These are phyloP conservation scores for Nannochloropsis salina DNA, from an alignment of 108 stramenopile genomes.

Conservation along the genomic window DNA sequence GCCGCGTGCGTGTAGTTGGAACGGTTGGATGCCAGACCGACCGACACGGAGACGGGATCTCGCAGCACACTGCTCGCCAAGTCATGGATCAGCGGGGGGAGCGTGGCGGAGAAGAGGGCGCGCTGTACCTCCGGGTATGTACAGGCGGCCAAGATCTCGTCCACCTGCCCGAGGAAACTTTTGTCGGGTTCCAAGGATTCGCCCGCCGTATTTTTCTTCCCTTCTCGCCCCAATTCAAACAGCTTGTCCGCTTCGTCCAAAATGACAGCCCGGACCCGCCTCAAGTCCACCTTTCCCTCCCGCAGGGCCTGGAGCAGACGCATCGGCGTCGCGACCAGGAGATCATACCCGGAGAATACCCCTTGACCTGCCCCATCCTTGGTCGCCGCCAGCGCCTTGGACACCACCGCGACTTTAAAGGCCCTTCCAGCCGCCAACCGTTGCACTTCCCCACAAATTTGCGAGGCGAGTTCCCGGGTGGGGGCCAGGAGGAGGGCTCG, in stretches of 20 bases:
- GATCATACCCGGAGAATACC: slow-evolving; percentile 39
- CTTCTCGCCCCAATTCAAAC: slow-evolving; percentile 43
- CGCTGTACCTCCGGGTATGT: slow-evolving; percentile 67
- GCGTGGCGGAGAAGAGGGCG: slow-evolving; percentile 88
- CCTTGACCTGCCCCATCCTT: slow-evolving; percentile 34
- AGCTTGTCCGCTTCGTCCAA: slow-evolving; percentile 56
- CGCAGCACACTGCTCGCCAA: slow-evolving; percentile 80
- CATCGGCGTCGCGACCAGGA: slow-evolving; percentile 54
- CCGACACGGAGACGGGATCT: slow-evolving; percentile 74
- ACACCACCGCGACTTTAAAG: slow-evolving; percentile 63
- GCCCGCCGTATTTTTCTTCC: slow-evolving; percentile 36
- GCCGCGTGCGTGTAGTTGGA: neutral
- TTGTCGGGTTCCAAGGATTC: neutral
- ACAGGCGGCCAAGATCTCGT: slow-evolving; percentile 71
- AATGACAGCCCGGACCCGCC: slow-evolving; percentile 40
- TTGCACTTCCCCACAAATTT: slow-evolving; percentile 76
- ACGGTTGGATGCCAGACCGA: slow-evolving; percentile 48
- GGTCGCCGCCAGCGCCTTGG: slow-evolving; percentile 57
- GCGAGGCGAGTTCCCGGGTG: slow-evolving; percentile 77
- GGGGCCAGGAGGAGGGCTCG: slow-evolving; percentile 82
- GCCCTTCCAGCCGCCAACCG: slow-evolving; percentile 69
- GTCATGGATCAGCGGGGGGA: slow-evolving; percentile 72
- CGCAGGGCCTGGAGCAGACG: slow-evolving; percentile 43
- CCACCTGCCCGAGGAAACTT: slow-evolving; percentile 71
- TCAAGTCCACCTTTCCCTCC: slow-evolving; percentile 32